These are phyloP conservation scores for Tetrahymena thermophila DNA, from an alignment of 73 alveolate species.

Conservation along the genomic window DNA sequence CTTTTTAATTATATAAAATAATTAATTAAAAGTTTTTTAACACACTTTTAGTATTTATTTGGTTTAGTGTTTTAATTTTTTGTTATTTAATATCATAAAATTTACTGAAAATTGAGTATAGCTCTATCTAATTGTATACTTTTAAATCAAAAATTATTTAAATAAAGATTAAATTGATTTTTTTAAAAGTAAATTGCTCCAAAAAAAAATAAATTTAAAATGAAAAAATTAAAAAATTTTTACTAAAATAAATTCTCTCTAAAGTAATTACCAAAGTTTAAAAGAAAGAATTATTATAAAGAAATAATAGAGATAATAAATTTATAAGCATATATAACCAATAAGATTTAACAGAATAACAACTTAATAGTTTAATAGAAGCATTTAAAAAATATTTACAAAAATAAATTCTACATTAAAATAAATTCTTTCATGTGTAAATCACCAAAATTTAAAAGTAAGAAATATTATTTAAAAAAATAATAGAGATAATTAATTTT, in stretches of 20 bases:
- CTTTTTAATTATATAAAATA: no score
- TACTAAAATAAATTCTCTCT: neutral
- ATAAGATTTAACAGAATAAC: neutral
- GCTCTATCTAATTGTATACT: no score
- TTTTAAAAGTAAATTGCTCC: no score
- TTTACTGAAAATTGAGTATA: no score
- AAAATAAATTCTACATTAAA: neutral
- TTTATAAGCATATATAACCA: neutral
- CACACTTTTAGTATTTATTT: no score
- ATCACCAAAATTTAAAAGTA: neutral
- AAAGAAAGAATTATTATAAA: neutral
- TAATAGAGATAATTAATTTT: neutral
- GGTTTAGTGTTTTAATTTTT: no score
- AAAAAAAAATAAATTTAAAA: no score
- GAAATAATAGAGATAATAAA: neutral
- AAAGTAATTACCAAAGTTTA: neutral
- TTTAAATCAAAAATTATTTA: no score
- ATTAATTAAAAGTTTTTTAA: no score
- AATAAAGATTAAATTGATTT: no score
- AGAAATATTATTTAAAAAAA: neutral
- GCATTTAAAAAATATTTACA: neutral
- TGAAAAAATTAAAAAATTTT: neutral
- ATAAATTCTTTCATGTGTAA: neutral
- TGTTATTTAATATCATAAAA: no score
- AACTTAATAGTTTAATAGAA: neutral